A percentile compares a stretch with the other conserved stretches of the same genome.
Conservation (phyloP, 2,329 filamentous ascomycete genomes). For the Colletotrichum camelliae region DNA sequence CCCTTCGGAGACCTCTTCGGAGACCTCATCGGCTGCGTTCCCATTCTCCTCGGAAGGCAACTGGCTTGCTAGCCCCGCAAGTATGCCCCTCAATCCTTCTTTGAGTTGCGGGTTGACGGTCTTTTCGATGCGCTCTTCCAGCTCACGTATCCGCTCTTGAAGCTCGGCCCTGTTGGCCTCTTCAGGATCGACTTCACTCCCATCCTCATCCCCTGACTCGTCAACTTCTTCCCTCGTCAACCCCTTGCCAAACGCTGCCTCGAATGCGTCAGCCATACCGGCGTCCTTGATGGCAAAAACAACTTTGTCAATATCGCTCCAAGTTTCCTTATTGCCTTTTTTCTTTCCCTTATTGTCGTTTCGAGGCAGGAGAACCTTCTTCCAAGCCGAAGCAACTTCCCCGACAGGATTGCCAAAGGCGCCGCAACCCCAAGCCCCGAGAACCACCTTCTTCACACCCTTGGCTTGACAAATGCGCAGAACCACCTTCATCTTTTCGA, state of each 20-base stretch:
- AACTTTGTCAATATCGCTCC: conserved; percentile 55
- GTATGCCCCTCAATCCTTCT: conserved; percentile 29
- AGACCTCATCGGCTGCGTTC: not conserved
- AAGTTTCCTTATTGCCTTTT: conserved; percentile 34
- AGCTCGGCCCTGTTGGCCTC: conserved; percentile 25
- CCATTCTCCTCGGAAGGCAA: conserved; percentile 10
- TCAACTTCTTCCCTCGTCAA: conserved; percentile 33
- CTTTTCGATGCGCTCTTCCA: conserved; percentile 29
- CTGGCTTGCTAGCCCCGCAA: conserved; percentile 29
- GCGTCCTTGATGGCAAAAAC: conserved; percentile 63
- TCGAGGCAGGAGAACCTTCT: conserved; percentile 31
- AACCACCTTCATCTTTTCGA: conserved; percentile 63
- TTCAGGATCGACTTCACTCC: not conserved
- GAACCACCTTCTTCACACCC: conserved; percentile 54
- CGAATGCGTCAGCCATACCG: conserved; percentile 58
- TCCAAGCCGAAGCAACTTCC: conserved; percentile 62
- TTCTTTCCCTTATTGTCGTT: conserved; percentile 18
- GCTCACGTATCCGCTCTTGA: conserved; percentile 30
- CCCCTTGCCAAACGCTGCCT: conserved; percentile 48
- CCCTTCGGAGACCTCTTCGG: not conserved
- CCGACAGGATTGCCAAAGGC: conserved; percentile 66
- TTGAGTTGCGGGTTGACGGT: conserved; percentile 30
- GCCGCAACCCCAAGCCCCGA: conserved; percentile 71
- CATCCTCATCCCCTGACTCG: not conserved
- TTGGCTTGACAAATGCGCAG: conserved; percentile 55